These are phyloP conservation scores for Cicer judaicum DNA, from an alignment of 306 rosid species.

Conservation along the genomic window DNA sequence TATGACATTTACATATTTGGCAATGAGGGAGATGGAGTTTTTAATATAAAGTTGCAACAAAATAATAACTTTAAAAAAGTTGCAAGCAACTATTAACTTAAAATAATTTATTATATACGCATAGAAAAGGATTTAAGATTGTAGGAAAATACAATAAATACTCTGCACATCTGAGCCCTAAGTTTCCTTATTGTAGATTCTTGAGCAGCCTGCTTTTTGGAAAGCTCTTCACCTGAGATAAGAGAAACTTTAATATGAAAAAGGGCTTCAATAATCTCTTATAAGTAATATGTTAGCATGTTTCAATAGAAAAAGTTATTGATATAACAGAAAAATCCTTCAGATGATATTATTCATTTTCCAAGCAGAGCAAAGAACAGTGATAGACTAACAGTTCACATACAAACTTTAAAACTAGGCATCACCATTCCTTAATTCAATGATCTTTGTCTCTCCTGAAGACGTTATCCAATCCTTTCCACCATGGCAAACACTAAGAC, in stretches of 20 bases:
- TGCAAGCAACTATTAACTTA: slow-evolving; percentile 25
- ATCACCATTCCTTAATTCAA: slow-evolving; percentile 34
- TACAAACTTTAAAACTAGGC: slow-evolving; percentile 8
- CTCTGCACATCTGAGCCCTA: slow-evolving; percentile 81
- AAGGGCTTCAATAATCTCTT: not conserved
- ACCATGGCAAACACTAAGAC: slow-evolving; percentile 33
- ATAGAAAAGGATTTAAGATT: slow-evolving; percentile 36
- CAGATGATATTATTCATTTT: slow-evolving; percentile 28
- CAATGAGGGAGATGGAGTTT: no score
- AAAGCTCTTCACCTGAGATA: slow-evolving; percentile 93
- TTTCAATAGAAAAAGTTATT: slow-evolving; percentile 12
- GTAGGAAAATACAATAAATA: slow-evolving; percentile 38
- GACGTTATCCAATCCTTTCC: slow-evolving; percentile 29
- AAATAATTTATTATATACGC: slow-evolving; percentile 34
- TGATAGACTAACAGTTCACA: not conserved
- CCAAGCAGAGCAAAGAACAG: slow-evolving; percentile 20
- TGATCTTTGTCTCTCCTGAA: slow-evolving; percentile 13
- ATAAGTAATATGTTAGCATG: no score
- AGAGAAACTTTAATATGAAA: slow-evolving; percentile 30
- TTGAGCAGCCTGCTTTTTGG: slow-evolving; percentile 98
- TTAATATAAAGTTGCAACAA: no score
- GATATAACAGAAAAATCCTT: slow-evolving; percentile 28
- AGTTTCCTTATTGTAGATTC: slow-evolving; percentile 88
- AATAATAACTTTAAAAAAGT: slow-evolving; percentile 7
- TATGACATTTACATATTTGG: no score